Evolutionary conservation across 441 rosid species (phyloP).

Genomic region (Populus trichocarpa): DNA sequence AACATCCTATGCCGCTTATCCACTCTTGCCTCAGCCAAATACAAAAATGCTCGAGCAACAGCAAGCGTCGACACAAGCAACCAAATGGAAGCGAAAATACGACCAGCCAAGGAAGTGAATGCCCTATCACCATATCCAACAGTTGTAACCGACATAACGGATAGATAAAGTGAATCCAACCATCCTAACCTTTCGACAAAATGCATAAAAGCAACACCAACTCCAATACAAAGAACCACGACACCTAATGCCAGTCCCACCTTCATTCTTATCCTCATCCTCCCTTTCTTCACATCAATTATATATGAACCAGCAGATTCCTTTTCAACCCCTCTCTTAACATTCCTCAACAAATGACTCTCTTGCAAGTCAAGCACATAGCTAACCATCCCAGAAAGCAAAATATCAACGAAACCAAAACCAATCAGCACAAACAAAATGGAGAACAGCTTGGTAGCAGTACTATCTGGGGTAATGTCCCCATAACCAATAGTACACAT

Average conservation of each 20-base stretch:
- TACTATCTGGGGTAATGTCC: constrained; percentile 72
- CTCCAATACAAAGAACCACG: constrained; percentile 76
- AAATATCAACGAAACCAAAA: constrained; percentile 74
- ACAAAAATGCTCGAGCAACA: constrained; percentile 73
- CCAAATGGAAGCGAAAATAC: constrained; percentile 83
- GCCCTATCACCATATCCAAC: constrained; percentile 90
- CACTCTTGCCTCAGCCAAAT: constrained; percentile 85
- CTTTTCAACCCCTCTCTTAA: constrained; percentile 34
- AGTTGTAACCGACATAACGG: constrained; percentile 95
- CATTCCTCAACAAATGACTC: constrained; percentile 60
- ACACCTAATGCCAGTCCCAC: constrained; percentile 86
- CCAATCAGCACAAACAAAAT: constrained; percentile 86
- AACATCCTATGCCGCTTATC: constrained; percentile 79
- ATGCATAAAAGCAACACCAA: constrained; percentile 81
- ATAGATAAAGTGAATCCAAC: constrained; percentile 84
- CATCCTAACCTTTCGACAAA: constrained; percentile 73
- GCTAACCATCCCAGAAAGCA: constrained; percentile 80
- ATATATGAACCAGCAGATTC: constrained; percentile 48
- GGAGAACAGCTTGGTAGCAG: constrained; percentile 72
- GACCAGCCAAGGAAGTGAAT: constrained; percentile 58
- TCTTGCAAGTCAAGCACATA: constrained; percentile 95
- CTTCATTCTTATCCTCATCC: constrained; percentile 97
- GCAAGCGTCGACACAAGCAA: constrained; percentile 87
- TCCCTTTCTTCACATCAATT: constrained; percentile 87
- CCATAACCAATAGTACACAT: constrained; percentile 98